A percentile compares a stretch with the other conserved stretches of the same genome.
Conservation (phyloP, 768 basidiomycete species). For the Trametes cinnabarina region DNA sequence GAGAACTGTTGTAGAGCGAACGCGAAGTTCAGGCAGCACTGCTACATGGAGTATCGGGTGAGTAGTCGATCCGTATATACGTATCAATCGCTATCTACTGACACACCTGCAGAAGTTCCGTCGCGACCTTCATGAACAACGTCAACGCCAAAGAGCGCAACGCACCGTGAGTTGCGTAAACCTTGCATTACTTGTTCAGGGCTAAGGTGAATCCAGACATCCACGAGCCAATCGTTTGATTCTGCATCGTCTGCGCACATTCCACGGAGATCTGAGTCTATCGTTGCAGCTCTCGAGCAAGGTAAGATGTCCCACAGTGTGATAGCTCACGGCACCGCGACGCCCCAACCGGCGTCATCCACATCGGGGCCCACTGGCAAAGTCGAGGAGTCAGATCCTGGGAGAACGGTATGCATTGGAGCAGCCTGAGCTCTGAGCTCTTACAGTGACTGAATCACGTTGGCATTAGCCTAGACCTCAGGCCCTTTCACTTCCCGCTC, state of each 20-base stretch:
- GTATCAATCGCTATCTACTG: background rate
- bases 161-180: background rate
- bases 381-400: too few species aligned
- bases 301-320: too few species aligned
- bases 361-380: too few species aligned
- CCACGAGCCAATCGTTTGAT: too few species aligned
- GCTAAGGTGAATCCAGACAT: too few species aligned
- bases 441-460: background rate
- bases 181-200: background rate
- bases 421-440: too few species aligned
- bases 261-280: too few species aligned
- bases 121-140: background rate
- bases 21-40: background rate
- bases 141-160: background rate
- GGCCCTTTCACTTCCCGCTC: background rate
- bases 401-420: too few species aligned
- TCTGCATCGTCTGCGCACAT: too few species aligned
- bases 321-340: too few species aligned
- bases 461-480: background rate
- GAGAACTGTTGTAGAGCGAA: background rate
- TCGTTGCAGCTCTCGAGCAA: too few species aligned
- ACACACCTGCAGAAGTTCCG: background rate
- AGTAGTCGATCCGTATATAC: background rate
- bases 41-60: background rate
- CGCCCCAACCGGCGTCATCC: too few species aligned